A percentile compares a stretch with the other conserved stretches of the same genome.
Conservation (phyloP, 225 moss, liverwort and hornwort species). For the Straminergon stramineum region DNA sequence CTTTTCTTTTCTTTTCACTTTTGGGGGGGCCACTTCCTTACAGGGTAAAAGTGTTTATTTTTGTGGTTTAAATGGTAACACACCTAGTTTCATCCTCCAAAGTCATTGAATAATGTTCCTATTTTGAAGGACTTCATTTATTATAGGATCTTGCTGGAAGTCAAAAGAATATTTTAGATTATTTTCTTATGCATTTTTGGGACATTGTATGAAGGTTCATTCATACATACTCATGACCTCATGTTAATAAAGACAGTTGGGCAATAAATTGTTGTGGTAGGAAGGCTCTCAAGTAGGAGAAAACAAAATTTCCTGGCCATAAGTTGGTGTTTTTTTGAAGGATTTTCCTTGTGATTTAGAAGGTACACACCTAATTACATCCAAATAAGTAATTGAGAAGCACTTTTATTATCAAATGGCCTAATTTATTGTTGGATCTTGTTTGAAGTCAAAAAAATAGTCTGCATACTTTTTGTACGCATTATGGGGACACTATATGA, state of each 20-base stretch:
- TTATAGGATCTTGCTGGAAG: not conserved
- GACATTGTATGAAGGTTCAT: not conserved
- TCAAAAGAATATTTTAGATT: not conserved
- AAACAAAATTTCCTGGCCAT: not conserved
- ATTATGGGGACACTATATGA: fast-evolving
- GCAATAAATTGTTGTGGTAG: fast-evolving
- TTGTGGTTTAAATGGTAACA: fast-evolving
- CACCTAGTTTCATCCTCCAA: not conserved
- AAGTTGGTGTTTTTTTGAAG: not conserved
- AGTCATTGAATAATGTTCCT: not conserved
- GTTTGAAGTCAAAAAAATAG: not conserved
- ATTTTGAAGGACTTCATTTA: not conserved
- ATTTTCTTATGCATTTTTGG: not conserved
- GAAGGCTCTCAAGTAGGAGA: not conserved
- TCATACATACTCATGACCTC: fast-evolving
- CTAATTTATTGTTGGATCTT: not conserved
- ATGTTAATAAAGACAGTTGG: not conserved
- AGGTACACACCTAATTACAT: not conserved
- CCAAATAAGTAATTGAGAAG: not conserved
- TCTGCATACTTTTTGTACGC: fast-evolving
- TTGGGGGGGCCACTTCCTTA: fast-evolving
- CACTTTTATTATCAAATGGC: not conserved
- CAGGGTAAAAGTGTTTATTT: fast-evolving
- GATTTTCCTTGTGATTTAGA: fast-evolving
- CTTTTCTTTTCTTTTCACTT: not conserved